phyloP scores from a whole-genome alignment of 2,329 filamentous ascomycete genomes.

The Colletotrichum tamarilloi region DNA sequence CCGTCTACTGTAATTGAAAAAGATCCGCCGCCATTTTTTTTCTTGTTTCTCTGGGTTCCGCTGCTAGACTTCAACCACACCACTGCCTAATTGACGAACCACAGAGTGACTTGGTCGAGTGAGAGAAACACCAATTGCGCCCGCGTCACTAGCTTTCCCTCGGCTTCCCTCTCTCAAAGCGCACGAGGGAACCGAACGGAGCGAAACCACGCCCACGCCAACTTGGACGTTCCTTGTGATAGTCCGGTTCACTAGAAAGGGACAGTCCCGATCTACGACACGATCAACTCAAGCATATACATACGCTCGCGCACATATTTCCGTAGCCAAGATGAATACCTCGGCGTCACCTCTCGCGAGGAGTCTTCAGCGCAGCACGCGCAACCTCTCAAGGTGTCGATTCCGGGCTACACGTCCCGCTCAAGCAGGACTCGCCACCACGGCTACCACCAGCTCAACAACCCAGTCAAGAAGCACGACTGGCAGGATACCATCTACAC shows the following conservation, averaged over 20 bases:
- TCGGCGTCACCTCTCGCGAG: conserved; percentile 48
- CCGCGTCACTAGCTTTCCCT: not conserved
- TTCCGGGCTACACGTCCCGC: conserved; percentile 40
- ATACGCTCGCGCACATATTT: not conserved
- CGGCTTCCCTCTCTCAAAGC: not conserved
- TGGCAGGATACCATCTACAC: conserved; percentile 6
- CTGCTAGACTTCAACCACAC: not conserved
- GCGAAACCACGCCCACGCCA: not conserved
- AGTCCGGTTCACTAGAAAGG: not conserved
- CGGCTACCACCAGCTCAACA: conserved; percentile 8
- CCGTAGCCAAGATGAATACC: conserved; percentile 19
- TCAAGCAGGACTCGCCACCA: conserved; percentile 23
- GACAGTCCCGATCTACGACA: not conserved
- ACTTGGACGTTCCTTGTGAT: not conserved
- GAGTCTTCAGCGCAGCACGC: conserved; percentile 52
- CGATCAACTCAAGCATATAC: not conserved
- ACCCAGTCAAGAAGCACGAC: not conserved
- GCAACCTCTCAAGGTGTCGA: conserved; percentile 43
- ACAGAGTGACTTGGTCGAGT: not conserved
- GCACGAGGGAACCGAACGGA: not conserved
- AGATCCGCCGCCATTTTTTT: conserved; percentile 9
- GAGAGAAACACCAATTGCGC: conserved; percentile 6
- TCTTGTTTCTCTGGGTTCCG: not conserved
- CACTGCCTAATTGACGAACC: conserved; percentile 8
- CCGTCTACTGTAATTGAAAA: not conserved